phyloP scores from a whole-genome alignment of 1,284 basidiomycete species.

The Schizophyllum amplum region DNA sequence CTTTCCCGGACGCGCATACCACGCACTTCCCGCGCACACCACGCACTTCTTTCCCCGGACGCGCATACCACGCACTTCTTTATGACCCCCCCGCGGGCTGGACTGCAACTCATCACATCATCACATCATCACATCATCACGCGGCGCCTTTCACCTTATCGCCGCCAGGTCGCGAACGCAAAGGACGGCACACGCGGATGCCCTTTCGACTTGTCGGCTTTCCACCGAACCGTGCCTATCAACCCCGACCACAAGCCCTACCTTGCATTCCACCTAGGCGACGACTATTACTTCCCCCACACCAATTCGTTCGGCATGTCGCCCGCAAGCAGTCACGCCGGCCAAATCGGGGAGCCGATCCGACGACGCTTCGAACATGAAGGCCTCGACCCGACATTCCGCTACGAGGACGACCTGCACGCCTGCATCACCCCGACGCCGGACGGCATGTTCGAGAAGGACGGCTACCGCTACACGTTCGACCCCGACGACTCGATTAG shows the following conservation, averaged over 20 bases:
- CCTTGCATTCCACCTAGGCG: conserved; percentile 13
- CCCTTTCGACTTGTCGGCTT: conserved; percentile 19
- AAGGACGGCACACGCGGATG: conserved; percentile 21
- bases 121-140: not conserved
- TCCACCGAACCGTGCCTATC: conserved; percentile 18
- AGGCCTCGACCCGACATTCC: conserved; percentile 1
- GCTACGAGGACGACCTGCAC: conserved; percentile 23
- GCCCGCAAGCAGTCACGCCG: conserved; percentile 17
- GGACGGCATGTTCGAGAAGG: not conserved
- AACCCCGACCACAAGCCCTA: conserved; percentile 16
- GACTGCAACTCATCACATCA: not conserved
- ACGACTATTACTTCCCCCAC: conserved; percentile 11
- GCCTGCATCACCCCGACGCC: not conserved
- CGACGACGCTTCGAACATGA: conserved; percentile 9
- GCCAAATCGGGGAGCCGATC: conserved; percentile 15
- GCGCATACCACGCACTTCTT: too few species aligned
- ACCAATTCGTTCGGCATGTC: conserved; percentile 16
- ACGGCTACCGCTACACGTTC: conserved; percentile 5
- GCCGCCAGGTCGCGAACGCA: conserved; percentile 15
- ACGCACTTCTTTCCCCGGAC: too few species aligned
- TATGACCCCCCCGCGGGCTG: too few species aligned
- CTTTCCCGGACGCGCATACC: too few species aligned
- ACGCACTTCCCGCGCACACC: too few species aligned
- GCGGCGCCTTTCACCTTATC: not conserved
- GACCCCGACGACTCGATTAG: not conserved